Base-by-base conservation (phyloP, 805 yeast genomes). In the Spathaspora gorwiae region DNA sequence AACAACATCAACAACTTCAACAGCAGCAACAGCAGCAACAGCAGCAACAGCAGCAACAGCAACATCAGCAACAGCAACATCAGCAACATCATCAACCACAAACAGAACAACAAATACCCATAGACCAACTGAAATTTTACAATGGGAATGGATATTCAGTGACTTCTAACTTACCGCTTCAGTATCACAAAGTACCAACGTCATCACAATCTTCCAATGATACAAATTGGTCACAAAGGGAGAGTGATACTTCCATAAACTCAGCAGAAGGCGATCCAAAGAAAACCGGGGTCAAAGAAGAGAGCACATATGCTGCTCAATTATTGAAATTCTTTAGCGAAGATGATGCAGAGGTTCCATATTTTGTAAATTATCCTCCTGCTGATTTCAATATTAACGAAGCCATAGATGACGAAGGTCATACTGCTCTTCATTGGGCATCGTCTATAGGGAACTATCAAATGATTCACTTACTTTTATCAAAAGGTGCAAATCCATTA, bases 371-470 rank as follows among this genome's bases (percentile, higher is more conserved):
- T 34, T 73, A 80, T 52, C 84, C 88, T 0, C 82, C 86, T 2
- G 71, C 75, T 24, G 84, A 78, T 44, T 83, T 85, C 54, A 80
- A 86, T 52, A 76, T 87, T 49, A 68, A 82, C 59, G 87, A 85
- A 43, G 82, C 89, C 4, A 87, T 94, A 26, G 99, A 94, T 61
- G 90, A 87, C 47, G 97, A 94, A 59, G 95, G 96, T 1, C 95
- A 94, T 59, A 87, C 97, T 0, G 85, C 96, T 1, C 81, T 94
- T 54, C 99, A 94, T 65, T 94, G 98, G 97, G 96, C 98, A 0
- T 89, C 97, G 48, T 86, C 98, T 1, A 89, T 94, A 79, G 99
- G 98, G 3, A 87, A 84, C 60, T 65, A 84, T 31, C 78, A 76
- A 39, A 81, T 90, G 65, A 82, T 88, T 45, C 94, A 85, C 53